Evolutionary conservation across 768 basidiomycete species (phyloP).

Genomic region (Mycena metata): DNA sequence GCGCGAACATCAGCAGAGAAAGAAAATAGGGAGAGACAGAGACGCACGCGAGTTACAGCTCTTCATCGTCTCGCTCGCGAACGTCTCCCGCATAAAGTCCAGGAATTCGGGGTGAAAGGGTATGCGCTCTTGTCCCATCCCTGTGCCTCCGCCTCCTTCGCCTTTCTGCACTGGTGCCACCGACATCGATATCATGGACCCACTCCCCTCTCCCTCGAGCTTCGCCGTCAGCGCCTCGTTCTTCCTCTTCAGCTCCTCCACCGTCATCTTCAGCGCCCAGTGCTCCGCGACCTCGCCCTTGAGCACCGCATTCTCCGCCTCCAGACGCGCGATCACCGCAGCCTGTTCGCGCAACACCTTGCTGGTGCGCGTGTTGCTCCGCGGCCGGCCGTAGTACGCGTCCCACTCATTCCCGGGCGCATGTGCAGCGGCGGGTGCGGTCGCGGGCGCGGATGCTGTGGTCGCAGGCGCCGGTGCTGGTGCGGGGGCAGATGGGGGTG

Average conservation of each 20-base stretch:
- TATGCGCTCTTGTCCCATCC: background rate
- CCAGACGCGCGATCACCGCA: background rate
- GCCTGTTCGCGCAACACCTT: conserved; percentile 12
- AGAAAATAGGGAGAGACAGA: background rate
- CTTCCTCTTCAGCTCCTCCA: conserved; percentile 4
- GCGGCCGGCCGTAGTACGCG: conserved; percentile 11
- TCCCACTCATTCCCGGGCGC: conserved; percentile 1
- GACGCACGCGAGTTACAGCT: conserved; percentile 18
- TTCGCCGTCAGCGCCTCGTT: background rate
- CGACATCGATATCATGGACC: too few species aligned
- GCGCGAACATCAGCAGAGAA: background rate
- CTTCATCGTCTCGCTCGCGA: conserved; percentile 13
- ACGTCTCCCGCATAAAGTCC: conserved; percentile 25
- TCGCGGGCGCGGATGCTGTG: too few species aligned
- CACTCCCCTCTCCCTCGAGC: background rate
- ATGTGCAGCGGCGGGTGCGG: too few species aligned
- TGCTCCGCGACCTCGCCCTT: background rate
- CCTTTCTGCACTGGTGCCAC: background rate
- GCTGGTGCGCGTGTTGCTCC: conserved; percentile 12
- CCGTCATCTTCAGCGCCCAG: background rate
- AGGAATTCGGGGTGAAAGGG: conserved; percentile 22
- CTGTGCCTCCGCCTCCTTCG: background rate
- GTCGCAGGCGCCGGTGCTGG: too few species aligned
- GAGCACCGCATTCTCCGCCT: conserved; percentile 14
- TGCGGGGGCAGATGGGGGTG: too few species aligned